Percentiles rank a stretch among this genome's conserved stretches.
These are phyloP conservation scores for Suhomyces wounanorum DNA, from an alignment of 1,139 yeast genomes.

Conservation along the genomic window DNA sequence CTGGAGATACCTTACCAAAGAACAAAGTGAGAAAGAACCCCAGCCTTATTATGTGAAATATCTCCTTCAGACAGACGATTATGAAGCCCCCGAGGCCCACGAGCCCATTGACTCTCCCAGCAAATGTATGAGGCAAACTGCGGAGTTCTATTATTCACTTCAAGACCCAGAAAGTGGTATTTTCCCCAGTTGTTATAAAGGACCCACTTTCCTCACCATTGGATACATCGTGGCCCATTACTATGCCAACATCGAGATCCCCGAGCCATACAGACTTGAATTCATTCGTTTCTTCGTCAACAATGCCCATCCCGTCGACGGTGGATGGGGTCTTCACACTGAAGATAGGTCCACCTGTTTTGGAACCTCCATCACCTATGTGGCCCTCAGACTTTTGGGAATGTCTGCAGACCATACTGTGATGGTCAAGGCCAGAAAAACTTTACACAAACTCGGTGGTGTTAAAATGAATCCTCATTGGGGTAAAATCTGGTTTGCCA, in stretches of 20 bases:
- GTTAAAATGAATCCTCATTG: constrained; percentile 92
- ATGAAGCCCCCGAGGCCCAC: constrained; percentile 43
- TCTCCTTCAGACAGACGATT: constrained; percentile 48
- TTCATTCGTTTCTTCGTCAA: constrained; percentile 83
- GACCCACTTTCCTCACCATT: constrained; percentile 96
- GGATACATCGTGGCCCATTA: constrained; percentile 82
- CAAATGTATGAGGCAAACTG: constrained; percentile 75
- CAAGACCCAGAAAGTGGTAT: constrained; percentile 79
- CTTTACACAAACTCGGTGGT: constrained; percentile 77
- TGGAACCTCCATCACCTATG: constrained; percentile 90
- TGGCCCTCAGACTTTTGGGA: constrained; percentile 76
- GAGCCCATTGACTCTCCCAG: constrained; percentile 42
- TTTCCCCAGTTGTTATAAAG: constrained; percentile 91
- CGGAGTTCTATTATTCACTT: constrained; percentile 62
- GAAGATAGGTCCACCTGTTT: constrained; percentile 92
- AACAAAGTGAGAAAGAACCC: constrained; percentile 40
- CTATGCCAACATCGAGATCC: constrained; percentile 66
- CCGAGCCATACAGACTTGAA: constrained; percentile 66
- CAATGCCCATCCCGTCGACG: constrained; percentile 94
- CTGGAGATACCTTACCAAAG: constrained; percentile 69
- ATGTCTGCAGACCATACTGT: constrained; percentile 74
- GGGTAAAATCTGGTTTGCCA: constrained; percentile 92
- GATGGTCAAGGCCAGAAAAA: constrained; percentile 72
- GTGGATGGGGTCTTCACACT: constrained; percentile 99
- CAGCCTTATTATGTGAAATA: constrained; percentile 64